Evolutionary conservation across 2,329 filamentous ascomycete genomes (phyloP).

Genomic region (Cladobotryum protrusum): DNA sequence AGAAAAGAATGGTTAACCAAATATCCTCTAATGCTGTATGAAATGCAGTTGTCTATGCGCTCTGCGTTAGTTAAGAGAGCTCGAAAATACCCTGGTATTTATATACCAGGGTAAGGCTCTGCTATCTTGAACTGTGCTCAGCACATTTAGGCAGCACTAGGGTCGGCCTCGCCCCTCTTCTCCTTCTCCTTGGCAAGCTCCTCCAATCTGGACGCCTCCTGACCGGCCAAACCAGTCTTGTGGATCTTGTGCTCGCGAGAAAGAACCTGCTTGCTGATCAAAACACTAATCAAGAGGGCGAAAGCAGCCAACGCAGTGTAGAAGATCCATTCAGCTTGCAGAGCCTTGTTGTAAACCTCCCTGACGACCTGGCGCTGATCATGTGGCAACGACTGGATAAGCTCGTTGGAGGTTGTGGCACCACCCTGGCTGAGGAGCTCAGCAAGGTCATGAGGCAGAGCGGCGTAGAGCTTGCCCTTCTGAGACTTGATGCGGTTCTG

Average conservation of each 20-base stretch:
- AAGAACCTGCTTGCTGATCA: conserved; percentile 44
- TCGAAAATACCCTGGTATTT: too few species aligned
- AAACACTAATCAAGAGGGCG: conserved; percentile 41
- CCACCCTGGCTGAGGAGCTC: conserved; percentile 48
- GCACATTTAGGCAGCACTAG: too few species aligned
- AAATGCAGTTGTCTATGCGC: too few species aligned
- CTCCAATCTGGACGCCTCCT: too few species aligned
- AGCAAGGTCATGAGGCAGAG: conserved; percentile 47
- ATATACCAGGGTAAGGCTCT: too few species aligned
- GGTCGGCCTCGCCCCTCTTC: too few species aligned
- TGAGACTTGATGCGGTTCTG: conserved; percentile 64
- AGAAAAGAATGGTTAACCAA: too few species aligned
- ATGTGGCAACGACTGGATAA: conserved; percentile 46
- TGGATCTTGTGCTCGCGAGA: conserved; percentile 51
- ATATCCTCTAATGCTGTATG: too few species aligned
- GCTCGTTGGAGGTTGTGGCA: conserved; percentile 53
- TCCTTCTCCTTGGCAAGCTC: too few species aligned
- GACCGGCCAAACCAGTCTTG: conserved; percentile 45
- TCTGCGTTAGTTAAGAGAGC: too few species aligned
- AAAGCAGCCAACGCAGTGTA: conserved; percentile 44
- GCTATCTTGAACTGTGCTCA: too few species aligned
- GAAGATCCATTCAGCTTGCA: conserved; percentile 53
- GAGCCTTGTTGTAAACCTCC: conserved; percentile 41
- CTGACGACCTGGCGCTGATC: conserved; percentile 37
- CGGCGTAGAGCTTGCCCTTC: conserved; percentile 38